Conservation (phyloP, 345 rosid species). For the Linum trigynum region DNA sequence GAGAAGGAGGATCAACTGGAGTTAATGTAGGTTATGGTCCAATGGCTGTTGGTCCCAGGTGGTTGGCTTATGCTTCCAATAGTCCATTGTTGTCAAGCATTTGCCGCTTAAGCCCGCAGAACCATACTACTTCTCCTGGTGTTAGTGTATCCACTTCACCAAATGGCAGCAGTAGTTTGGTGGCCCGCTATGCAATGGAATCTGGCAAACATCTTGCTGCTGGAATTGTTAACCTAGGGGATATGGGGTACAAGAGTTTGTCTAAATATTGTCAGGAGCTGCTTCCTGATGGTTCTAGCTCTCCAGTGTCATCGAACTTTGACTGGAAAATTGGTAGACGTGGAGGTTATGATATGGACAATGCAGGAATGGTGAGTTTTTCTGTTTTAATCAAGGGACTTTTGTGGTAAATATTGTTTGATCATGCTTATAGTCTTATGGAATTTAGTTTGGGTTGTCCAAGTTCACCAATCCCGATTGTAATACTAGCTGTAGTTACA, state of each 20-base stretch:
- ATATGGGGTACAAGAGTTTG: conserved; percentile 62
- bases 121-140: conserved; percentile 34
- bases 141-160: conserved; percentile 35
- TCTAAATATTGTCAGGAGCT: conserved; percentile 69
- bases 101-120: conserved; percentile 54
- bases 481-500: no score
- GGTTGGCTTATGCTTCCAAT: conserved; percentile 90
- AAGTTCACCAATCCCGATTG: no score
- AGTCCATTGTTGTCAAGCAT: conserved; percentile 42
- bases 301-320: conserved; percentile 35
- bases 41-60: conserved; percentile 87
- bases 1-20: conserved; percentile 27
- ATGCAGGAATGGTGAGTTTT: no score
- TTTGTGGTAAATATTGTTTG: no score
- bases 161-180: conserved; percentile 44
- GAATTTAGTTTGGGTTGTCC: no score
- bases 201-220: conserved; percentile 87
- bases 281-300: conserved; percentile 48
- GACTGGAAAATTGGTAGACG: conserved; percentile 48
- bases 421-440: no score
- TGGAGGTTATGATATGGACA: neutral
- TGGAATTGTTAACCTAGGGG: conserved; percentile 82
- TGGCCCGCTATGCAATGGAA: conserved; percentile 75
- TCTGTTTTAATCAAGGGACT: no score
- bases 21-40: conserved; percentile 86